Base-by-base conservation (phyloP, 176 grass and related monocot genomes). In the Chrysopogon serrulatus region DNA sequence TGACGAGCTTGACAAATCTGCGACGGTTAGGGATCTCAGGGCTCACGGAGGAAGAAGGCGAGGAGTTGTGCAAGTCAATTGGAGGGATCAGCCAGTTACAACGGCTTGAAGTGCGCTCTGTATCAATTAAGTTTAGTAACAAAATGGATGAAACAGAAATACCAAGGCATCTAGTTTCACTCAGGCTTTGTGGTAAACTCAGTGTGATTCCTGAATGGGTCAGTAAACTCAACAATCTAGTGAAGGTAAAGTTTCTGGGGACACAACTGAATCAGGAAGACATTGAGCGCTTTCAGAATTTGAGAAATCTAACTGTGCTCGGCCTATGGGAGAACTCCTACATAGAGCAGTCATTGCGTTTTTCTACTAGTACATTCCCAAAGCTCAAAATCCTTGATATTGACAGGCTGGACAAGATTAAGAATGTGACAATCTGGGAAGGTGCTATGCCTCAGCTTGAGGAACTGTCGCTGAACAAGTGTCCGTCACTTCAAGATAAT, bases 321-420 rank as follows among this genome's bases (percentile, higher is more conserved):
- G n/a, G 65, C 40, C 44, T 90, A 31, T 73, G 37, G 84, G n/a
- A 48, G 8, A 66, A 65, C 51, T 72, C 88, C 10, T 90, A 87
- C 49, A 15, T 6, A 78, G 66, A 67, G 40, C 3, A 47, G 2
- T 86, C 65, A 8, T 19, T 90, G 64, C 6, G 21, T 39, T 90
- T 90, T 13, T 2, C 11, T 27, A 8, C 23, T 21, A 26, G 19
- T 23, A 79, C 65, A 37, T 90, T 83, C 33, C 27, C 26, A 64
- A 90, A 83, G 17, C 88, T 90, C 21, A 83, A 73, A 41, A 54
- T 79, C 56, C 74, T 90, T 81, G 28, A 73, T 10, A 62, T 90
- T 69, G 62, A 49, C 7, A 8, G 49, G 5, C 16, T 74, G 24
- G n/a, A 68, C 0, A 82, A 28, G 0, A 24, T 83, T 26, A 19